Evolutionary conservation across 257 asterid genomes (phyloP).

Genomic region (Fraxinus cuspidata): DNA sequence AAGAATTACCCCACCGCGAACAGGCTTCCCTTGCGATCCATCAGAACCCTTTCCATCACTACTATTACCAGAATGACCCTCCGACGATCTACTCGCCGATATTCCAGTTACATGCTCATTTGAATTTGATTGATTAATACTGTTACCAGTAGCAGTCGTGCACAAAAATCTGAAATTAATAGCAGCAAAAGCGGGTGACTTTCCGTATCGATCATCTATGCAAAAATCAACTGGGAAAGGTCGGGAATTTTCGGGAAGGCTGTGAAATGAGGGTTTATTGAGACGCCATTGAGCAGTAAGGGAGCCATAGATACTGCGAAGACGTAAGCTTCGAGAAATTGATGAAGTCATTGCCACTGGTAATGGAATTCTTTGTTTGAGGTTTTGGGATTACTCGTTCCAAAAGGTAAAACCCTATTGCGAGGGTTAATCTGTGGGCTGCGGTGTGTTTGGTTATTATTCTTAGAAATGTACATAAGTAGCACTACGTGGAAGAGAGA

Average conservation of each 20-base stretch:
- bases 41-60: slow-evolving; percentile 41
- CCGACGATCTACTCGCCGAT: slow-evolving; percentile 42
- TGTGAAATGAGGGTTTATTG: slow-evolving; percentile 21
- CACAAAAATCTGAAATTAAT: slow-evolving; percentile 40
- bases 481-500: too few relatives aligned
- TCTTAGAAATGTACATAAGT: too few relatives aligned
- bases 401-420: slow-evolving; percentile 31
- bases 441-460: too few relatives aligned
- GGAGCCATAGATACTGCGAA: slow-evolving; percentile 28
- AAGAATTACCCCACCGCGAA: slow-evolving; percentile 69
- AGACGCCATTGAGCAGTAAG: slow-evolving; percentile 25
- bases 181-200: slow-evolving; percentile 22
- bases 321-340: slow-evolving; percentile 30
- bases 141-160: slow-evolving; percentile 33
- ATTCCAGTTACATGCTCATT: slow-evolving; percentile 29
- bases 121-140: slow-evolving; percentile 36
- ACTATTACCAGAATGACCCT: slow-evolving; percentile 43
- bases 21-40: slow-evolving; percentile 65
- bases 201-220: slow-evolving; percentile 23
- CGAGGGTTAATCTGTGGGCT: slow-evolving; percentile 20
- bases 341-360: slow-evolving; percentile 39
- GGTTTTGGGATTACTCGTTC: slow-evolving; percentile 19
- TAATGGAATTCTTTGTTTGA: neutral
- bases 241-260: slow-evolving; percentile 21
- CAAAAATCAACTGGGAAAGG: slow-evolving; percentile 20